Percentiles rank a stretch among this genome's conserved stretches.
Evolutionary conservation across 371 early-diverging fungal genomes (phyloP).

Genomic region (Actinomucor elegans): DNA sequence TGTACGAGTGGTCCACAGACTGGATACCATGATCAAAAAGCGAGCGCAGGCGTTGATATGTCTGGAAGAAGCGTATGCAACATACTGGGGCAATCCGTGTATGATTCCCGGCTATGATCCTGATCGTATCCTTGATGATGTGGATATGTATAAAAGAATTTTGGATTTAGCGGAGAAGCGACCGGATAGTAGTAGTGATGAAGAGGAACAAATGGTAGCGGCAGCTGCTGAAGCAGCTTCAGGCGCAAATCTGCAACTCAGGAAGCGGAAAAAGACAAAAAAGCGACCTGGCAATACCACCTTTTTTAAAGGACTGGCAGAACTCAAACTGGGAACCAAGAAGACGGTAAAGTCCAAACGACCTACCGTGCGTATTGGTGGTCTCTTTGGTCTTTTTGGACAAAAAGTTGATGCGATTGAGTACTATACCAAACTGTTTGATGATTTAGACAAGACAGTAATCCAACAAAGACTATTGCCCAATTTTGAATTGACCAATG

Average conservation of each 20-base stretch:
- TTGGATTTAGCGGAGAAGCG: slow-evolving; percentile 16
- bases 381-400: slow-evolving; percentile 37
- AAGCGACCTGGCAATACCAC: slow-evolving; percentile 22
- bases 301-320: slow-evolving; percentile 14
- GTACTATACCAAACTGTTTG: slow-evolving; percentile 42
- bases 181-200: slow-evolving; percentile 3
- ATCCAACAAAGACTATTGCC: slow-evolving; percentile 26
- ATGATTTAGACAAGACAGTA: slow-evolving; percentile 32
- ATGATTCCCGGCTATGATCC: slow-evolving; percentile 41
- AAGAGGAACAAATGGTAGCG: neutral
- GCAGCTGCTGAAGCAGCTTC: neutral
- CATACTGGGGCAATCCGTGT: slow-evolving; percentile 54
- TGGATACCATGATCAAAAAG: slow-evolving; percentile 31
- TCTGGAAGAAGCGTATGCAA: slow-evolving; percentile 41
- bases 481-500: slow-evolving; percentile 37
- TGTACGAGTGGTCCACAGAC: slow-evolving; percentile 46
- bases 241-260: neutral
- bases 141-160: slow-evolving; percentile 25
- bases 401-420: slow-evolving; percentile 46
- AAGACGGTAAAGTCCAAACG: slow-evolving; percentile 11
- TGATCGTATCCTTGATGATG: slow-evolving; percentile 39
- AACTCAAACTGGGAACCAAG: slow-evolving; percentile 4
- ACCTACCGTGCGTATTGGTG: slow-evolving; percentile 29
- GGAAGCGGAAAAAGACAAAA: slow-evolving; percentile 4
- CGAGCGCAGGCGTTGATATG: slow-evolving; percentile 34